Evolutionary conservation across 2,329 filamentous ascomycete genomes (phyloP), one percentile per base, ranked within the genome.

Genomic region (Paracoccidioides brasiliensis): DNA sequence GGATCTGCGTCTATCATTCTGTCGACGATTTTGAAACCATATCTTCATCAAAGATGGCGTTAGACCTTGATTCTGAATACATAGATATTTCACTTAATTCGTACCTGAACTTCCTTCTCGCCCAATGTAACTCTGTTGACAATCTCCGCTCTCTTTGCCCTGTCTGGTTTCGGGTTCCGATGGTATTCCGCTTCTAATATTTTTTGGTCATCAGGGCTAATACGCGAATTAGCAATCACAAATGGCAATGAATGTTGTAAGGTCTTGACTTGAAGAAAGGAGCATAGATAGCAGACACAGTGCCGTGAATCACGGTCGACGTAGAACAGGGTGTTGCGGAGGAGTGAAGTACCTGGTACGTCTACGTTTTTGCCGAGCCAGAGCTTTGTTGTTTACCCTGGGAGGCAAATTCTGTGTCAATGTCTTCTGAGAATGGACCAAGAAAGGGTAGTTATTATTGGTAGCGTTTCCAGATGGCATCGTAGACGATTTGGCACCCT

Each of bases 11-110:
- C 91, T 82, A 69, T 94, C 88, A 71, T 94, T 95, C 70, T 97
- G 91, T 61, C 91, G 81, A 66, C 90, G 83, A 67, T 96, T 96
- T 67, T 96, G 91, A 73, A 96, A 96, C 91, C 91, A 97, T 64
- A 96, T 95, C 91, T 96, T 59, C 46, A 46, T 53, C 5, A 15
- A 37, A 48, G 35, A 37, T 49, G 22, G 53, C 35, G 53, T 72
- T 66, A 70, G 64, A 62, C 55, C 28, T 51, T 58, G 57, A 48
- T 55, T 60, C 56, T 59, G 61, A 52, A 52, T 55, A 14, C 51
- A 44, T 33, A 33, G 22, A 33, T 6, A 43, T n/a, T 8, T 14
- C 37, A 22, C 12, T 41, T 12, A 3, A 52, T 10, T 41, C 84
- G 71, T 75, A 95, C 91, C 83, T 96, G 91, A 41, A 96, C 89